Evolutionary conservation across 805 yeast genomes (phyloP).

Genomic region (Starmerella floricola): DNA sequence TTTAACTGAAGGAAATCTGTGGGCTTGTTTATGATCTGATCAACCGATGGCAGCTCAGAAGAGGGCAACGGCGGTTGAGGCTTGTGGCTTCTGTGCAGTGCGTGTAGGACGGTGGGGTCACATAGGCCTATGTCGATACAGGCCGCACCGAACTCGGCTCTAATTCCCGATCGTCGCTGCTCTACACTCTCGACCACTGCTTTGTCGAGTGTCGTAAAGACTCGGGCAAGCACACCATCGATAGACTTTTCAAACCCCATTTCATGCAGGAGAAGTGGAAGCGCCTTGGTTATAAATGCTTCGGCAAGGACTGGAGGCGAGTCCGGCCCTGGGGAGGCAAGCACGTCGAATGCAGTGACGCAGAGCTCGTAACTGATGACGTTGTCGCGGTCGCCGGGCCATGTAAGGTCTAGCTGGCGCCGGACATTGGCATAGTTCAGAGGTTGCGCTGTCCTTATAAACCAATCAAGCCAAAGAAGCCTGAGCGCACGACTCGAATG

Average conservation of each 20-base stretch:
- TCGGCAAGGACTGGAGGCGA: slow-evolving; percentile 1
- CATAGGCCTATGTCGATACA: slow-evolving; percentile 22
- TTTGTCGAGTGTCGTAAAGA: slow-evolving; percentile 24
- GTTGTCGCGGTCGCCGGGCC: slow-evolving; percentile 23
- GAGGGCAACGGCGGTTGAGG: slow-evolving; percentile 6
- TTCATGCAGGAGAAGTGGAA: slow-evolving; percentile 36
- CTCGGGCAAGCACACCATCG: slow-evolving; percentile 28
- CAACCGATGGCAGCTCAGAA: background rate
- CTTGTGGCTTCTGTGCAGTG: slow-evolving; percentile 16
- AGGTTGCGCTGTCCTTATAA: slow-evolving; percentile 15
- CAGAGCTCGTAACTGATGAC: slow-evolving; percentile 32
- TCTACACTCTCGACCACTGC: slow-evolving; percentile 19
- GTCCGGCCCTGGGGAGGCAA: slow-evolving; percentile 7
- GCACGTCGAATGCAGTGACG: slow-evolving; percentile 34
- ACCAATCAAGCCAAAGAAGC: slow-evolving; percentile 23
- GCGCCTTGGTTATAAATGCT: slow-evolving; percentile 35
- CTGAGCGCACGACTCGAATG: slow-evolving; percentile 16
- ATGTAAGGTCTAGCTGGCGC: slow-evolving; percentile 19
- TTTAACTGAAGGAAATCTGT: background rate
- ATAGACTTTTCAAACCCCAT: slow-evolving; percentile 27
- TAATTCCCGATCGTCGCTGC: slow-evolving; percentile 8
- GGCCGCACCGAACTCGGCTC: slow-evolving; percentile 16
- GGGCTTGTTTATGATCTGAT: background rate
- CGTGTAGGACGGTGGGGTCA: slow-evolving; percentile 21
- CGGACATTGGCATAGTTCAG: slow-evolving; percentile 4